Evolutionary conservation across 2,329 filamentous ascomycete species (phyloP).

Genomic region (Emydomyces testavorans): DNA sequence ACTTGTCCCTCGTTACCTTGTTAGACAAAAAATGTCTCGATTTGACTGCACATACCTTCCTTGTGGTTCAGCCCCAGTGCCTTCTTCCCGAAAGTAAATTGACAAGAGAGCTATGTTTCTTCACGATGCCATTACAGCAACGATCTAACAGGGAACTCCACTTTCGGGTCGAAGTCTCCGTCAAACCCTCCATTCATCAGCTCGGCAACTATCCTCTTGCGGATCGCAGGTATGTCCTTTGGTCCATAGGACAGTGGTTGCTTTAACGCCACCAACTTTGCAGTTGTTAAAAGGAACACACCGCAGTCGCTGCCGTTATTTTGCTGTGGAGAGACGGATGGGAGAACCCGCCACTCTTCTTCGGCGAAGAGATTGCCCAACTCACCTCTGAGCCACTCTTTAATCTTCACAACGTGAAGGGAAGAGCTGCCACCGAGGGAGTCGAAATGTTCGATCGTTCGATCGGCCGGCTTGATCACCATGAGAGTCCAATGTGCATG

Average conservation of each 20-base stretch:
- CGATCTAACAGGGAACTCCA: conserved; percentile 14
- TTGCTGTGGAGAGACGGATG: conserved; percentile 34
- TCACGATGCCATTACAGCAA: conserved; percentile 14
- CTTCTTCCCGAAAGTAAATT: neutral
- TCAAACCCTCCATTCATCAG: conserved; percentile 36
- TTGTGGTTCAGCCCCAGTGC: neutral
- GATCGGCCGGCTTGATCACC: conserved; percentile 34
- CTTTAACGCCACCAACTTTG: conserved; percentile 37
- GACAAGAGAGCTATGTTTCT: conserved; percentile 3
- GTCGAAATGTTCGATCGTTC: conserved; percentile 40
- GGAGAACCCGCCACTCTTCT: conserved; percentile 35
- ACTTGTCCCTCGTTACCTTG: conserved; percentile 4
- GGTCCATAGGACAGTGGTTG: conserved; percentile 34
- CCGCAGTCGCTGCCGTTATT: conserved; percentile 40
- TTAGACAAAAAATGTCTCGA: neutral
- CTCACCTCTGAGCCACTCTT: conserved; percentile 35
- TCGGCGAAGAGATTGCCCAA: conserved; percentile 32
- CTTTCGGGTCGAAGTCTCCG: conserved; percentile 29
- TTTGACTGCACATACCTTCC: conserved; percentile 9
- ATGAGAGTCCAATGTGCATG: conserved; percentile 39
- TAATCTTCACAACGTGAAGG: conserved; percentile 27
- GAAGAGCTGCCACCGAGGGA: conserved; percentile 29
- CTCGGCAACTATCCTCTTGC: conserved; percentile 39
- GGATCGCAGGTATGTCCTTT: conserved; percentile 31
- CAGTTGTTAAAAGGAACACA: conserved; percentile 40